A percentile compares a stretch with the other conserved stretches of the same genome.
These are phyloP conservation scores for Fusarium gaditjirri DNA, from an alignment of 2,329 filamentous ascomycete genomes.

Conservation along the genomic window DNA sequence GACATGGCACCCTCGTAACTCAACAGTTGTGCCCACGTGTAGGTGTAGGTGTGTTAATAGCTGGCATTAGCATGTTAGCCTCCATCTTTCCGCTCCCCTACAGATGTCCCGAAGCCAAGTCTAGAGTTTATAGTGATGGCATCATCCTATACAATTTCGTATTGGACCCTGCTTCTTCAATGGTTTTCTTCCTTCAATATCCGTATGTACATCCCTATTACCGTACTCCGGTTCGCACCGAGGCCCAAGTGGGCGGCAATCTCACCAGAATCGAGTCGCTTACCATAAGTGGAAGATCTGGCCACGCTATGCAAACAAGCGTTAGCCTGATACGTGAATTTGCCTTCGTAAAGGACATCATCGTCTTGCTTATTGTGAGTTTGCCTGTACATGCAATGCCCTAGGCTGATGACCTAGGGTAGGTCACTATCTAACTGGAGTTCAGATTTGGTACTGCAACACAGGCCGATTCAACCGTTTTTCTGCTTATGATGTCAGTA, in stretches of 20 bases:
- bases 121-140: neutral
- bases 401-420: neutral
- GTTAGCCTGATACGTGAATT: neutral
- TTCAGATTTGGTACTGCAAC: neutral
- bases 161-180: neutral
- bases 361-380: neutral
- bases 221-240: slow-evolving; percentile 25
- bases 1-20: neutral
- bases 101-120: slow-evolving; percentile 19
- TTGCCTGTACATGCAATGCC: neutral
- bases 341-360: neutral
- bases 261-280: slow-evolving; percentile 6
- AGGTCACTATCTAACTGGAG: neutral
- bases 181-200: neutral
- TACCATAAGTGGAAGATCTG: slow-evolving; percentile 18
- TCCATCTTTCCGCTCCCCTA: slow-evolving; percentile 36
- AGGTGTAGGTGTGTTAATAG: slow-evolving; percentile 32
- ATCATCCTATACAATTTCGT: neutral
- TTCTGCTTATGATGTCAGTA: slow-evolving; percentile 26
- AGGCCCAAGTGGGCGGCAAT: slow-evolving; percentile 32
- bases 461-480: neutral
- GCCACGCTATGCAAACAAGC: neutral
- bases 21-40: neutral
- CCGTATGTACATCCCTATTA: neutral
- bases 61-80: slow-evolving; percentile 27